Base-by-base conservation (phyloP, 805 yeast species). In the Citeromyces nyonsensis region DNA sequence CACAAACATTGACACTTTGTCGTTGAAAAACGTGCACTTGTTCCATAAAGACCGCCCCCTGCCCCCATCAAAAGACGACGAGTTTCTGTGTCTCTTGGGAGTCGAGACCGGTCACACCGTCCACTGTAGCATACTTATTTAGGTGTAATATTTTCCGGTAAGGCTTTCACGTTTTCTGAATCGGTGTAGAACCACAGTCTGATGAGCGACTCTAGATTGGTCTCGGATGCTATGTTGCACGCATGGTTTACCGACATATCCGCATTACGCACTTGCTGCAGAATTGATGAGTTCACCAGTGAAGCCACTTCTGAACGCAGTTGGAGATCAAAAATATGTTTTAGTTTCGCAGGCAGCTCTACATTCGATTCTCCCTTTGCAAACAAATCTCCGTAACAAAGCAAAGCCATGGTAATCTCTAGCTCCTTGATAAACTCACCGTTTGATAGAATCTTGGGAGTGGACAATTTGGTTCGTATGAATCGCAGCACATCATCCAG, bases 361-460 rank as follows among this genome's bases (percentile, higher is more conserved):
- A 54, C 57, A 37, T 56, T 54, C 11, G 25, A 15, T 33, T 32
- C 8, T 24, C 37, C 18, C 35, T 30, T 32, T 10, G 33, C 11
- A 28, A 49, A 36, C 28, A 46, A 45, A 14, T 44, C 45, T 25
- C 65, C 63, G 44, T 66, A 69, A 42, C 74, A 70, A 25, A 85
- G 54, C 37, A 85, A 58, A 14, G 94, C 83, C 91, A 85, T 81
- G 3, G 93, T 74, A 29, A 75, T 58, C 47, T 86, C 95, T 38
- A 85, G 54, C 40, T 82, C 88, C 34, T 69, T 67, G 52, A 84
- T 61, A 37, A 78, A 70, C 35, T 59, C 59, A 39, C 57, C 57
- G 30, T 74, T 73, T 28, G 48, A 51, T 26, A 51, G 36, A 7
- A 53, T 47, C 28, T 44, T 46, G 4, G 44, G 33, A 12, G 47